Evolutionary conservation across 2,329 filamentous ascomycete genomes (phyloP).

Genomic region (Helminthosporium solani): DNA sequence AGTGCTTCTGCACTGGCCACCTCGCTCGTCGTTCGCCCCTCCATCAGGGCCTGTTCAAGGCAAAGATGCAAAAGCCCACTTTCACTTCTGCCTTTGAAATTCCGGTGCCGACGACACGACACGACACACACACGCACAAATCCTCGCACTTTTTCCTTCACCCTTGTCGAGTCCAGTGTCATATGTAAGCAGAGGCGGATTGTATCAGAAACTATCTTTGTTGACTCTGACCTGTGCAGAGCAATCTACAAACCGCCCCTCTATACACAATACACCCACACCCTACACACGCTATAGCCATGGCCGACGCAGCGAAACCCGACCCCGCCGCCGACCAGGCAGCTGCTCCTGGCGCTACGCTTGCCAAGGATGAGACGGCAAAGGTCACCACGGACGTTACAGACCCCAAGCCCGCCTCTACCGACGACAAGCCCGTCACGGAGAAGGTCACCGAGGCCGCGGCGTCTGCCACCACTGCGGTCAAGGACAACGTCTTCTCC

Average conservation of each 20-base stretch:
- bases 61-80: constrained; percentile 14
- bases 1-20: background rate
- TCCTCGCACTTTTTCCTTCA: too few relatives aligned
- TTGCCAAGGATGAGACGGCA: constrained; percentile 47
- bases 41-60: constrained; percentile 19
- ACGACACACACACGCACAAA: constrained; percentile 16
- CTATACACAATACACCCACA: background rate
- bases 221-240: too few relatives aligned
- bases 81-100: constrained; percentile 24
- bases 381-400: constrained; percentile 45
- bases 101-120: constrained; percentile 18
- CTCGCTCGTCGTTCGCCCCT: constrained; percentile 12
- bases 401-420: constrained; percentile 46
- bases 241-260: too few relatives aligned
- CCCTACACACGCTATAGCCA: constrained; percentile 14
- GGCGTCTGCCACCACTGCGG: constrained; percentile 38
- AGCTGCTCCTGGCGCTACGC: constrained; percentile 42
- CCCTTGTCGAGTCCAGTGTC: constrained; percentile 8
- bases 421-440: constrained; percentile 21
- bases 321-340: constrained; percentile 44
- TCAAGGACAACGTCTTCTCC: constrained; percentile 73
- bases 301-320: constrained; percentile 44
- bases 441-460: constrained; percentile 44
- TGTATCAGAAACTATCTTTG: background rate
- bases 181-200: background rate